Evolutionary conservation across 2,329 filamentous ascomycete species (phyloP), one percentile per base, ranked within the genome.

Genomic region (Hypoxylon sp.): DNA sequence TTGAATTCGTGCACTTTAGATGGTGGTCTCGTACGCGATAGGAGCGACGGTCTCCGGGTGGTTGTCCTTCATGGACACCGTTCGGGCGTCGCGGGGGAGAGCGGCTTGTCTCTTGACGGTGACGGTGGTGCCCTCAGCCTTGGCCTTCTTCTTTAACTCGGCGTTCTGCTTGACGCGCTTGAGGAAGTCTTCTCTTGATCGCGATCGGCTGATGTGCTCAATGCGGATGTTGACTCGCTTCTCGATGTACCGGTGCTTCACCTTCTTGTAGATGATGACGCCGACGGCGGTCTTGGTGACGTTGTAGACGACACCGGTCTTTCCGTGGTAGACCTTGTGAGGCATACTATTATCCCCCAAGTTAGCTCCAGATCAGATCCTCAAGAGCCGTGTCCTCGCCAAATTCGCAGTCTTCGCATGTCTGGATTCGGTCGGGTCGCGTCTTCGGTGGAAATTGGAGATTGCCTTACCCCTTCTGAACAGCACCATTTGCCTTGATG

Each of bases 221-320:
- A 98, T 86, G 83, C 96, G 93, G 87, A 99, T 89, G 91, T 97
- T 98, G 88, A 99, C 91, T 84, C 96, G 95, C 94, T 99, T 99
- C 93, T 99, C 96, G 84, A 99, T 89, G 91, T 98, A 99, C 81
- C 95, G 93, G 92, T 98, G 96, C 87, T 94, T 94, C 83, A 99
- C 96, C 85, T 97, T 93, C 91, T 97, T 98, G 92, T 97, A 95
- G 87, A 99, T 93, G 87, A 99, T 98, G 85, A 99, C 92, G 80
- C 96, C 96, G 82, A 99, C 94, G 75, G 96, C 93, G 79, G 90
- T 92, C 91, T 98, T 97, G 86, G 95, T 96, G 80, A 99, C 96
- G 89, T 99, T 99, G 93, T 97, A 97, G 86, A 97, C 87, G 80
- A 97, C 93, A 82, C 94, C 94, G 74, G 94, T 97, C 93, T 98